Conservation (phyloP, 495 filamentous ascomycete genomes). For the Umbilicaria muhlenbergii region DNA sequence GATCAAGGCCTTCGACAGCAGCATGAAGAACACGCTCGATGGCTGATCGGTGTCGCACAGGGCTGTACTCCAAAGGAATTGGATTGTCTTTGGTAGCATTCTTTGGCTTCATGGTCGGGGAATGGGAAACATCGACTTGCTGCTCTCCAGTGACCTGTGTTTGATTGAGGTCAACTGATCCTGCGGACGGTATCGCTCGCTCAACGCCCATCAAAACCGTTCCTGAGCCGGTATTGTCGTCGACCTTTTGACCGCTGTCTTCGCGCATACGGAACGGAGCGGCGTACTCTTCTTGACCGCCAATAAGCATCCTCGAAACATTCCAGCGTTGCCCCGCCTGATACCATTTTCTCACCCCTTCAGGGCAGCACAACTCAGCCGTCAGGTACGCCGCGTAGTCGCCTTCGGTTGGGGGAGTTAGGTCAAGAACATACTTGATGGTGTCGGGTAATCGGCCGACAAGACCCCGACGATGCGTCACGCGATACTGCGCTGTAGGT, state of each 20-base stretch:
- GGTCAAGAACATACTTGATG: conserved; percentile 42
- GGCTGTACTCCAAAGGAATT: conserved; percentile 38
- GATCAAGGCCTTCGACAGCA: conserved; percentile 28
- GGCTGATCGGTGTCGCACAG: conserved; percentile 40
- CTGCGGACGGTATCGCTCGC: too few relatives aligned
- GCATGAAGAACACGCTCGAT: conserved; percentile 41
- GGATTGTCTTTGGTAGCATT: not conserved
- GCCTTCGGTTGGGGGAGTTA: conserved; percentile 42
- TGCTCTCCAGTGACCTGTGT: too few relatives aligned
- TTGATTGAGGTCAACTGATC: too few relatives aligned
- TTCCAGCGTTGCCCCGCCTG: conserved; percentile 26
- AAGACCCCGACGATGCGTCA: conserved; percentile 21
- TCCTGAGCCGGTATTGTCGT: too few relatives aligned
- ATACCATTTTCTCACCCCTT: conserved; percentile 31
- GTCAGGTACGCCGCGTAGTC: conserved; percentile 42
- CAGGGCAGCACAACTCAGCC: conserved; percentile 40
- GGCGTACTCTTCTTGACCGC: conserved; percentile 21
- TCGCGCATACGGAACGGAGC: not conserved
- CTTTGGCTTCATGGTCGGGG: too few relatives aligned
- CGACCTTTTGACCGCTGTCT: too few relatives aligned
- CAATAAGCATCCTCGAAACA: conserved; percentile 24
- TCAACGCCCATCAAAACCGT: too few relatives aligned
- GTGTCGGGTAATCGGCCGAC: conserved; percentile 19
- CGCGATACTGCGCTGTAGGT: conserved; percentile 22
- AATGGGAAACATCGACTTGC: too few relatives aligned